A percentile compares a stretch with the other conserved stretches of the same genome.
These are phyloP conservation scores for Ophiostoma ips DNA, from an alignment of 2,329 filamentous ascomycete genomes.

Conservation along the genomic window DNA sequence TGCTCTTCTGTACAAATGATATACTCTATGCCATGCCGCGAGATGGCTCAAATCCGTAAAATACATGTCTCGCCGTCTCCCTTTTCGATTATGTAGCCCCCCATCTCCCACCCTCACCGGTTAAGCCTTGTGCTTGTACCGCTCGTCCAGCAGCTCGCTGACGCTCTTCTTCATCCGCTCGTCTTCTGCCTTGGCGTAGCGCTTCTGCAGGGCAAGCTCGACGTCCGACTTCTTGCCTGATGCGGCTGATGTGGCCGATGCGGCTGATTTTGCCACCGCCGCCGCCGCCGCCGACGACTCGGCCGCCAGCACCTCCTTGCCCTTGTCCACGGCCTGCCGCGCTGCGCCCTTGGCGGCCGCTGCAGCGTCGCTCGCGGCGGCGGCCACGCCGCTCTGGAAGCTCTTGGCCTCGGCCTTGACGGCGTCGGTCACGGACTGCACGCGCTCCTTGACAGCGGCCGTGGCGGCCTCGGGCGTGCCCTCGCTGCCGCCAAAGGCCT, in stretches of 20 bases:
- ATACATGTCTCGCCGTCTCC: constrained; percentile 3
- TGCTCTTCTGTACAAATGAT: constrained; percentile 3
- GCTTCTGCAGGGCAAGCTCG: constrained; percentile 36
- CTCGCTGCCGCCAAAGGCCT: constrained; percentile 22
- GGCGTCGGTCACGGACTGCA: constrained; percentile 16
- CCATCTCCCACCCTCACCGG: neutral
- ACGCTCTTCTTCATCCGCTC: constrained; percentile 31
- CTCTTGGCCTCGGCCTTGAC: constrained; percentile 20
- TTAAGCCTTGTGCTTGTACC: constrained; percentile 30
- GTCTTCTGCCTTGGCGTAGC: constrained; percentile 31
- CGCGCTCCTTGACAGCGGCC: constrained; percentile 14
- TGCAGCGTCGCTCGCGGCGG: constrained; percentile 22
- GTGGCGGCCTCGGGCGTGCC: constrained; percentile 21
- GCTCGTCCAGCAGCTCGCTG: constrained; percentile 38
- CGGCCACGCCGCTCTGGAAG: constrained; percentile 9
- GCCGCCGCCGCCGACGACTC: constrained; percentile 1
- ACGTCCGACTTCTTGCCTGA: constrained; percentile 23
- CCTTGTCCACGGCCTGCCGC: constrained; percentile 27
- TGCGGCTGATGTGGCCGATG: neutral
- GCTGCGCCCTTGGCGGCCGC: constrained; percentile 26
- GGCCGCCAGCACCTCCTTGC: constrained; percentile 20
- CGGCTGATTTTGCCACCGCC: neutral
- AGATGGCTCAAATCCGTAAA: neutral
- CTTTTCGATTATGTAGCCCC: neutral
- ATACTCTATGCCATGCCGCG: constrained; percentile 1